A percentile compares a stretch with the other conserved stretches of the same genome.
These are phyloP conservation scores for Nematodospora anomalae DNA, from an alignment of 1,139 yeast species.

Conservation along the genomic window DNA sequence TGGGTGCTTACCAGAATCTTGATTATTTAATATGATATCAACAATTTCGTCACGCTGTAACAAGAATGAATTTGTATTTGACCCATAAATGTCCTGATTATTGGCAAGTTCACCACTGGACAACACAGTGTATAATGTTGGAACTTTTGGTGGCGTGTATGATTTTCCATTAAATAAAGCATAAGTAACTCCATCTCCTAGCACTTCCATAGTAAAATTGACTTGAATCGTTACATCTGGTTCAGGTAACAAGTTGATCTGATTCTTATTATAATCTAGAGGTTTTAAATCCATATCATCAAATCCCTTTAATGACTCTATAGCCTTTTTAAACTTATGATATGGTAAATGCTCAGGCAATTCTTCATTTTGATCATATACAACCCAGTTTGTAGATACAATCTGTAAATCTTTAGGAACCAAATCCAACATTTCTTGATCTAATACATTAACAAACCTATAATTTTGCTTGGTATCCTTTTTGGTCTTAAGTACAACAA, in stretches of 20 bases:
- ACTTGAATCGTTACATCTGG: conserved; percentile 67
- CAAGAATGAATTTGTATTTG: conserved; percentile 73
- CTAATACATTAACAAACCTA: conserved; percentile 77
- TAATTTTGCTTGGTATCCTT: conserved; percentile 55
- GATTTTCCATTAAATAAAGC: conserved; percentile 87
- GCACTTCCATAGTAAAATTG: conserved; percentile 74
- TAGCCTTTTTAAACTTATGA: conserved; percentile 30
- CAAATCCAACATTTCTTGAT: conserved; percentile 75
- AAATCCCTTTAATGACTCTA: conserved; percentile 48
- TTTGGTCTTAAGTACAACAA: conserved; percentile 72
- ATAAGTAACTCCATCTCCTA: conserved; percentile 80
- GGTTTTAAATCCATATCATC: conserved; percentile 74
- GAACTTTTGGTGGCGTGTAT: conserved; percentile 79
- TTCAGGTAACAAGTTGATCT: conserved; percentile 53
- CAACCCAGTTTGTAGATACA: conserved; percentile 72
- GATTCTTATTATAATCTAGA: conserved; percentile 40
- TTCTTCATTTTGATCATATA: conserved; percentile 50
- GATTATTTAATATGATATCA: conserved; percentile 68
- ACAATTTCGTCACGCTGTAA: conserved; percentile 66
- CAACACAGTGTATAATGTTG: conserved; percentile 73
- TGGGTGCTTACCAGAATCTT: conserved; percentile 81
- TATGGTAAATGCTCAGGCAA: conserved; percentile 35
- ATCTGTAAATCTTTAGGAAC: conserved; percentile 61
- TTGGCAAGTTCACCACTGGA: conserved; percentile 57
- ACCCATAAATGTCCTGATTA: conserved; percentile 57